Percentiles rank a stretch among this genome's conserved stretches.
Conservation (phyloP, 352 stramenopile species). For the Pythium phragmiticola region DNA sequence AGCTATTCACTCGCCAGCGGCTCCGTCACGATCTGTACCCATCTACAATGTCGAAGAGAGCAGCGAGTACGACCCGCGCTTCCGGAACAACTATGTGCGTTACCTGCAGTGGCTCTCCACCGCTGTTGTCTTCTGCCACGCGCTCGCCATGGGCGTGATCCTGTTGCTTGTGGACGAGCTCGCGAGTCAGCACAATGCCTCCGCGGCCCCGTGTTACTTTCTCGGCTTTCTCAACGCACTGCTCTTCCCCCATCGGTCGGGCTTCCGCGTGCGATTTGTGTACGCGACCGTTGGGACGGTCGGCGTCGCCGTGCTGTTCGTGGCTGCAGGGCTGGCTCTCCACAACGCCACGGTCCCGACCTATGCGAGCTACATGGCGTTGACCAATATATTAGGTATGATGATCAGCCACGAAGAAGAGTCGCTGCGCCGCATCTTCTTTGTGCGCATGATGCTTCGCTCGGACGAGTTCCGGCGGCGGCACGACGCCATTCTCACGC, state of each 20-base stretch:
- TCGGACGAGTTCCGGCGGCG: conserved; percentile 36
- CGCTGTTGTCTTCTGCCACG: conserved; percentile 33
- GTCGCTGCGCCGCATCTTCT: conserved; percentile 45
- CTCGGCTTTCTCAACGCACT: conserved; percentile 46
- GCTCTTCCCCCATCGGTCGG: conserved; percentile 41
- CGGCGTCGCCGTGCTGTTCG: conserved; percentile 17
- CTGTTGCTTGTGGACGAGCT: conserved; percentile 34
- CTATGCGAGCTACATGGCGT: conserved; percentile 33
- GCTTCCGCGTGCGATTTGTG: conserved; percentile 42
- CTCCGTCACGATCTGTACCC: neutral
- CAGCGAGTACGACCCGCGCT: neutral
- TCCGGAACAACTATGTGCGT: conserved; percentile 35
- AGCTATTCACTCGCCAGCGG: conserved; percentile 4
- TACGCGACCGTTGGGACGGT: conserved; percentile 31
- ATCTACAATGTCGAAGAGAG: neutral
- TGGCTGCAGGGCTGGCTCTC: conserved; percentile 13
- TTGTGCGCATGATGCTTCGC: conserved; percentile 40
- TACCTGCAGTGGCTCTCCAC: conserved; percentile 32
- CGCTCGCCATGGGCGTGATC: conserved; percentile 37
- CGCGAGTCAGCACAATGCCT: conserved; percentile 25
- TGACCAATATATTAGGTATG: conserved; percentile 39
- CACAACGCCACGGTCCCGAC: conserved; percentile 22
- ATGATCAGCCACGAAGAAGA: conserved; percentile 53
- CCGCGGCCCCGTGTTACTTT: conserved; percentile 41
- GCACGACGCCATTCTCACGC: conserved; percentile 32